Base-by-base conservation (phyloP, 2,329 filamentous ascomycete species). In the Trichophyton benhamiae region DNA sequence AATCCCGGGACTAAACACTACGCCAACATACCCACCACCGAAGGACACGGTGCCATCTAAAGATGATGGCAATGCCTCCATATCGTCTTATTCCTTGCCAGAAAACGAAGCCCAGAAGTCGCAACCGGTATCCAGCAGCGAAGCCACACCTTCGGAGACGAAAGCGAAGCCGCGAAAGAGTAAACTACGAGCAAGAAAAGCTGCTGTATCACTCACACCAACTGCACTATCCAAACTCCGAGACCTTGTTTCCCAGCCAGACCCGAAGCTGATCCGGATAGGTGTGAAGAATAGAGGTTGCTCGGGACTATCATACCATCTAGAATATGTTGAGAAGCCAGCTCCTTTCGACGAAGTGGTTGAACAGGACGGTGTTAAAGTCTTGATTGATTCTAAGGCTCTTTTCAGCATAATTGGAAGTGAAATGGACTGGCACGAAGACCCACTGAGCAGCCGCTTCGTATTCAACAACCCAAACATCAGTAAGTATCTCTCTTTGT, bases 341-440 rank as follows among this genome's bases (percentile, higher is more conserved):
- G 90, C 86, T 3, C 79, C 83, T 42, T 92, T 97, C 69, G 94
- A 99, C 69, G 94, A 99, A 75, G 81, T 86, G 59, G 90, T 99
- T 0, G 91, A 95, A 72, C 94, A 99, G 73, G 94, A 97, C 69
- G 94, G 92, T 0, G 92, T 99, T 62, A 92, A 89, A 76, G 92
- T 99, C 38, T 74, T 97, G 72, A 94, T 99, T 62, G 94, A 99
- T 74, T 95, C 89, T 80, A 97, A 96, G 79, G 94, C 94, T 48
- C 78, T 99, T 58, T 91, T 99, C 73, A 97, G 92, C 75, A 97
- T 99, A 60, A 96, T 99, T 68, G 94, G 94, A 3, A 96, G 88
- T 71, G 92, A 97, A 77, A 99, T 99, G 94, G 94, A 99, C 72
- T 99, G 92, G 91, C 82, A 92, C 9, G 91, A 97, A 76, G 94